Conservation (phyloP, 2,329 filamentous ascomycete genomes). For the Colletotrichum salicis region DNA sequence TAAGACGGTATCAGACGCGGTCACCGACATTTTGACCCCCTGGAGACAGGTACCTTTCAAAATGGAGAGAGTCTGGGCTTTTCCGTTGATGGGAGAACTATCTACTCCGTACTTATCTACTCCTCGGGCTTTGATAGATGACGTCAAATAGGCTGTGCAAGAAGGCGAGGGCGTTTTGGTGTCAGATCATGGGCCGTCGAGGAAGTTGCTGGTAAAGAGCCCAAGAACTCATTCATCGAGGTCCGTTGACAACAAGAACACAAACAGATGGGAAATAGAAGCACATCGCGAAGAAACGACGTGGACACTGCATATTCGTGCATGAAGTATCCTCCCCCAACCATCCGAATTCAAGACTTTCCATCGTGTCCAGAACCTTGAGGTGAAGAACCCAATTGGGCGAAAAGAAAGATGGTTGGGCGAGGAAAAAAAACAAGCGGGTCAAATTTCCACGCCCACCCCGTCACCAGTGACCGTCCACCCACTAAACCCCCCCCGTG, state of each 20-base stretch:
- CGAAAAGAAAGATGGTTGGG: conserved; percentile 17
- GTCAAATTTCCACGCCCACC: neutral
- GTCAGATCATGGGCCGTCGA: neutral
- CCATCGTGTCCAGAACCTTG: neutral
- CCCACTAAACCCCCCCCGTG: neutral
- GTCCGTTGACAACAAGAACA: too few relatives aligned
- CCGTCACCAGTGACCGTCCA: neutral
- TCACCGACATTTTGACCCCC: conserved; percentile 31
- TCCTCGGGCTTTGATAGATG: neutral
- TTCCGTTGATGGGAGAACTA: neutral
- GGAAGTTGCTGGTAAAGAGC: neutral
- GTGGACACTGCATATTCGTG: too few relatives aligned
- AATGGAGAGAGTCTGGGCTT: neutral
- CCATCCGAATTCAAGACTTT: neutral
- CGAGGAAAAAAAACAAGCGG: neutral
- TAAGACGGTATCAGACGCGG: neutral
- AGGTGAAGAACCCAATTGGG: conserved; percentile 7
- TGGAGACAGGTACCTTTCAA: conserved; percentile 6
- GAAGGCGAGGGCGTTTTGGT: neutral
- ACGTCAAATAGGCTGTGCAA: conserved; percentile 21
- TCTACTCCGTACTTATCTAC: neutral
- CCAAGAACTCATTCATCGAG: neutral
- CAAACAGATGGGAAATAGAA: too few relatives aligned
- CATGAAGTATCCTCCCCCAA: neutral
- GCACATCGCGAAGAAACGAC: too few relatives aligned